Percentiles rank a stretch among this genome's conserved stretches.
Conservation (phyloP, 2,329 filamentous ascomycete genomes). For the Dichotomopilus funicola region DNA sequence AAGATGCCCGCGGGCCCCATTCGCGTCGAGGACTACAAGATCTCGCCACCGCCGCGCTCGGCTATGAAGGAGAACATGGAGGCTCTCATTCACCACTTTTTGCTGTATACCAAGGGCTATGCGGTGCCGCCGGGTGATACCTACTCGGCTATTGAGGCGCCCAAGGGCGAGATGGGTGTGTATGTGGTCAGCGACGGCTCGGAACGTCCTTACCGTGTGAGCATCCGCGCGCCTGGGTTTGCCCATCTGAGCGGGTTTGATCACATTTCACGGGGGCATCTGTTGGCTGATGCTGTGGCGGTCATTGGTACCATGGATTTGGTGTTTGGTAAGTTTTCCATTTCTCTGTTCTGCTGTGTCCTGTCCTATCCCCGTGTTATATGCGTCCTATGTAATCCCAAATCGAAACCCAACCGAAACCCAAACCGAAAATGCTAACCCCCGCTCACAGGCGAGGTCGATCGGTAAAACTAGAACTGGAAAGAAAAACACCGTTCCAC, state of each 20-base stretch:
- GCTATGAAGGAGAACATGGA: constrained; percentile 99
- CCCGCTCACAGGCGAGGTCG: constrained; percentile 47
- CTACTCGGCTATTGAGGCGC: constrained; percentile 97
- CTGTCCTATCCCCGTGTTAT: too few relatives aligned
- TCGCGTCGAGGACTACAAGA: constrained; percentile 97
- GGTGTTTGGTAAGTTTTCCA: constrained; percentile 64
- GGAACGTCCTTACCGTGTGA: constrained; percentile 94
- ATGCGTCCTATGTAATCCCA: too few relatives aligned
- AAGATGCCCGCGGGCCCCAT: constrained; percentile 95
- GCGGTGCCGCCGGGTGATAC: constrained; percentile 95
- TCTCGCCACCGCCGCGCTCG: constrained; percentile 86
- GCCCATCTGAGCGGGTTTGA: constrained; percentile 93
- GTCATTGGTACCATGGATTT: constrained; percentile 89
- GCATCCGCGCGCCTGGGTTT: constrained; percentile 94
- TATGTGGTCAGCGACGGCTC: constrained; percentile 93
- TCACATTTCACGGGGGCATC: constrained; percentile 83
- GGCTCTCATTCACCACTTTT: constrained; percentile 97
- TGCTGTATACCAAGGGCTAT: constrained; percentile 98
- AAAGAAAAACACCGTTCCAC: constrained; percentile 16
- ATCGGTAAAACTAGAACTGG: constrained; percentile 42
- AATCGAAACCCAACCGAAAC: too few relatives aligned
- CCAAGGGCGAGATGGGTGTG: constrained; percentile 99
- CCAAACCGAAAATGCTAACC: constrained; percentile 9
- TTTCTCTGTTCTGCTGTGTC: neutral
- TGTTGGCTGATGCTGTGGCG: constrained; percentile 92